Evolutionary conservation across 192 early-diverging fungal genomes (phyloP).

Genomic region (Coemansia sp.): DNA sequence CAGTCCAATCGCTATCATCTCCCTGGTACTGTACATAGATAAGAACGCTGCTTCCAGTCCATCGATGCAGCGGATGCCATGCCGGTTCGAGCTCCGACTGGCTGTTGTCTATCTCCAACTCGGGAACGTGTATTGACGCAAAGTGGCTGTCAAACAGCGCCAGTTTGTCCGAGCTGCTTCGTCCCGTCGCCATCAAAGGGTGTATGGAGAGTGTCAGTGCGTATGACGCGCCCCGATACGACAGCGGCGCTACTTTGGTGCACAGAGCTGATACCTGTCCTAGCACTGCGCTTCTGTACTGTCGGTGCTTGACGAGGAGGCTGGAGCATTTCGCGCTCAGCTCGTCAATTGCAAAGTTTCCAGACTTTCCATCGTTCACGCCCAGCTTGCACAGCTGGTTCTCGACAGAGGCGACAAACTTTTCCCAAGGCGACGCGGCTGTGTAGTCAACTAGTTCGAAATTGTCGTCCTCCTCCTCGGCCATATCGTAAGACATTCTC

Average conservation of each 20-base stretch:
- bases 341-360: constrained; percentile 49
- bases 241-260: constrained; percentile 17
- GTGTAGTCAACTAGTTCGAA: constrained; percentile 78
- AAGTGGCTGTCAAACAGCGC: constrained; percentile 46
- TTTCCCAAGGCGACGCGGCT: constrained; percentile 66
- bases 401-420: constrained; percentile 63
- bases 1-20: constrained; percentile 26
- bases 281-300: constrained; percentile 27
- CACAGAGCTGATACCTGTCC: constrained; percentile 39
- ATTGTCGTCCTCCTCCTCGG: constrained; percentile 63
- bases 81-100: constrained; percentile 29
- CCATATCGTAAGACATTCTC: constrained; percentile 19
- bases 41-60: constrained; percentile 60
- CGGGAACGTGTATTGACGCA: constrained; percentile 37
- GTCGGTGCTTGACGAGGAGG: constrained; percentile 26
- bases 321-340: constrained; percentile 23
- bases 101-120: constrained; percentile 47
- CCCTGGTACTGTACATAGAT: constrained; percentile 53
- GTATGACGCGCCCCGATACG: constrained; percentile 34
- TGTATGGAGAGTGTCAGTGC: constrained; percentile 35
- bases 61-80: constrained; percentile 67
- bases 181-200: constrained; percentile 40
- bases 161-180: constrained; percentile 15
- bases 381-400: constrained; percentile 58
- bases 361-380: constrained; percentile 55